Conservation (phyloP, 2,329 filamentous ascomycete genomes). For the Rhynchosporium agropyri region DNA sequence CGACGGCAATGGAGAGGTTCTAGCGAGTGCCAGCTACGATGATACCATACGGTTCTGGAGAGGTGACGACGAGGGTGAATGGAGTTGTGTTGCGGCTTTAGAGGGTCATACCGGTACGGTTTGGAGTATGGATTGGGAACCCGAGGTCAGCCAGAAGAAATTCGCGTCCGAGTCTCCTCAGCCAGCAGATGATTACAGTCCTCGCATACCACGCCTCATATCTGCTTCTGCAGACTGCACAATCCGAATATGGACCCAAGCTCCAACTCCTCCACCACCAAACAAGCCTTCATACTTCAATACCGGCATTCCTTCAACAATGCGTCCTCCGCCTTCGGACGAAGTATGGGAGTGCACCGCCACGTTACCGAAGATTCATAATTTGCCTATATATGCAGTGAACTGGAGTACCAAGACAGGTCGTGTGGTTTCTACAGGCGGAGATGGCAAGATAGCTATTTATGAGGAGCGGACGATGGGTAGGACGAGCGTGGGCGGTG, state of each 20-base stretch:
- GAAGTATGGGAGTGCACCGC: slow-evolving; percentile 85
- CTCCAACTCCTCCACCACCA: slow-evolving; percentile 39
- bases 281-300: slow-evolving; percentile 41
- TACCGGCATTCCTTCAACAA: slow-evolving; percentile 82
- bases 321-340: slow-evolving; percentile 69
- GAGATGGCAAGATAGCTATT: slow-evolving; percentile 79
- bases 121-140: slow-evolving; percentile 82
- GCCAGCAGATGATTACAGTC: slow-evolving; percentile 49
- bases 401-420: slow-evolving; percentile 81
- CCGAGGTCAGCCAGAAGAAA: slow-evolving; percentile 37
- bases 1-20: slow-evolving; percentile 65
- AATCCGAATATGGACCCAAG: slow-evolving; percentile 76
- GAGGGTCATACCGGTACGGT: slow-evolving; percentile 84
- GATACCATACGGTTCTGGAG: slow-evolving; percentile 83
- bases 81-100: slow-evolving; percentile 84
- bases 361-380: slow-evolving; percentile 74
- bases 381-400: slow-evolving; percentile 80
- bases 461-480: slow-evolving; percentile 63
- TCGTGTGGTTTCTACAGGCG: slow-evolving; percentile 82
- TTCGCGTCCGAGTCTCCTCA: slow-evolving; percentile 22
- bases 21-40: slow-evolving; percentile 93
- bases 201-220: slow-evolving; percentile 59
- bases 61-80: slow-evolving; percentile 46
- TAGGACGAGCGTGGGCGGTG: slow-evolving; percentile 37
- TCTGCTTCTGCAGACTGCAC: slow-evolving; percentile 86